Percentiles rank a stretch among this genome's conserved stretches.
Conservation (phyloP, 345 rosid genomes). For the Gossypium herbaceum region DNA sequence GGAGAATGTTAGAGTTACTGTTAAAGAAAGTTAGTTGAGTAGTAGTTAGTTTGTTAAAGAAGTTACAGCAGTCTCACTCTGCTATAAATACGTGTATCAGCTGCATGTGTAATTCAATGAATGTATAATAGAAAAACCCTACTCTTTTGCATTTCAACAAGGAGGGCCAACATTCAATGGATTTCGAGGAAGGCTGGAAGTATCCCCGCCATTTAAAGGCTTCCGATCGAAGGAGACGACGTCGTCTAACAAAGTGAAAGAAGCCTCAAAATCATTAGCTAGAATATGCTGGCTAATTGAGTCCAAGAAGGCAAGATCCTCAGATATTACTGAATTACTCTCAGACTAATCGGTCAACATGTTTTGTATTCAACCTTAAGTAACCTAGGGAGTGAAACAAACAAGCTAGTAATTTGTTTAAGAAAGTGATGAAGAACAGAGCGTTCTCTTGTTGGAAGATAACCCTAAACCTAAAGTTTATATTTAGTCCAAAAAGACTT, state of each 20-base stretch:
- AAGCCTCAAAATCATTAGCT: conserved; percentile 22
- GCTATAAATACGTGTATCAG: too few relatives aligned
- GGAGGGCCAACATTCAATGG: not conserved
- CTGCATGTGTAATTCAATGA: too few relatives aligned
- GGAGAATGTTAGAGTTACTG: too few relatives aligned
- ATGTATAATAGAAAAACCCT: too few relatives aligned
- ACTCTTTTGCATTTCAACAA: too few relatives aligned
- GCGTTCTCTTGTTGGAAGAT: not conserved
- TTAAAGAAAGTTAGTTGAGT: too few relatives aligned
- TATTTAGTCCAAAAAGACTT: not conserved
- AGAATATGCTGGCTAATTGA: conserved; percentile 26
- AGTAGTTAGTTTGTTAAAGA: too few relatives aligned
- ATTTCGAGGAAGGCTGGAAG: not conserved
- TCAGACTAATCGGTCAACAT: not conserved
- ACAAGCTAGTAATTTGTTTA: not conserved
- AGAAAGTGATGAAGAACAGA: not conserved
- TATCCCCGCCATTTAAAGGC: conserved; percentile 9
- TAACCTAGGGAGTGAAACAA: not conserved
- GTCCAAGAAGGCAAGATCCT: conserved; percentile 19
- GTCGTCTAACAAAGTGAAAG: not conserved
- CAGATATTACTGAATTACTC: not conserved
- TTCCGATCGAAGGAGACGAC: not conserved
- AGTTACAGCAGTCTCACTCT: too few relatives aligned
- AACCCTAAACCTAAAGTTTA: not conserved
- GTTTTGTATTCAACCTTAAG: not conserved